Evolutionary conservation across 2,329 filamentous ascomycete genomes (phyloP).

Genomic region (Camptophora hylomeconis): DNA sequence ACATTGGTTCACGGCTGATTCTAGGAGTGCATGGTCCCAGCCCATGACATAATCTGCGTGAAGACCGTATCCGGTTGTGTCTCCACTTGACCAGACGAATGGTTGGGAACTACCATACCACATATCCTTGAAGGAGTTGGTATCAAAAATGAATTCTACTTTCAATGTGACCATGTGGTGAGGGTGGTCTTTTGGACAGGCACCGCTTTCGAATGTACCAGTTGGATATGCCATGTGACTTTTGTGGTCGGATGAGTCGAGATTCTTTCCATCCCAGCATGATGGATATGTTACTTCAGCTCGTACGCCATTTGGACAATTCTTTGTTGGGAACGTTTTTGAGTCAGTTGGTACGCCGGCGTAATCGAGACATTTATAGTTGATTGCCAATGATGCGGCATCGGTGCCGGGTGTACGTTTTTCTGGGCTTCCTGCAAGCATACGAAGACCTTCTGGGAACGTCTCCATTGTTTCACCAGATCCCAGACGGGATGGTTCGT

Average conservation of each 20-base stretch:
- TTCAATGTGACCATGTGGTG: conserved; percentile 61
- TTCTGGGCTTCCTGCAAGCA: conserved; percentile 62
- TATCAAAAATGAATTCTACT: conserved; percentile 77
- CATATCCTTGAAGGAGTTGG: conserved; percentile 47
- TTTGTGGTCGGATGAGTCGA: conserved; percentile 40
- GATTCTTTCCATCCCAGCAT: conserved; percentile 68
- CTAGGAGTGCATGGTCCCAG: conserved; percentile 54
- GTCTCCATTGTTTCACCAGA: conserved; percentile 54
- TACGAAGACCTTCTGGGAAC: conserved; percentile 66
- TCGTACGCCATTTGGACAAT: conserved; percentile 71
- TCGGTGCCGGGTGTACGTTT: conserved; percentile 54
- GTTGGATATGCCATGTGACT: conserved; percentile 66
- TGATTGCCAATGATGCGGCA: conserved; percentile 57
- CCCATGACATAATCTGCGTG: conserved; percentile 57
- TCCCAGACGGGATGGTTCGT: no score
- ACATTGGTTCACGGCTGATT: no score
- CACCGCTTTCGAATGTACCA: conserved; percentile 61
- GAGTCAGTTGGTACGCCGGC: conserved; percentile 68
- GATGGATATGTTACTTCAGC: conserved; percentile 79
- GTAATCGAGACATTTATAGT: conserved; percentile 66
- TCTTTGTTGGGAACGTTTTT: conserved; percentile 66
- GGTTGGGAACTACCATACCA: no score
- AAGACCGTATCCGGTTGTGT: conserved; percentile 39
- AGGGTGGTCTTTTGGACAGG: conserved; percentile 57
- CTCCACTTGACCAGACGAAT: conserved; percentile 45